Percentiles rank a stretch among this genome's conserved stretches.
phyloP scores from a whole-genome alignment of 2,329 filamentous ascomycete species.

The Chaetothyriales sp. region DNA sequence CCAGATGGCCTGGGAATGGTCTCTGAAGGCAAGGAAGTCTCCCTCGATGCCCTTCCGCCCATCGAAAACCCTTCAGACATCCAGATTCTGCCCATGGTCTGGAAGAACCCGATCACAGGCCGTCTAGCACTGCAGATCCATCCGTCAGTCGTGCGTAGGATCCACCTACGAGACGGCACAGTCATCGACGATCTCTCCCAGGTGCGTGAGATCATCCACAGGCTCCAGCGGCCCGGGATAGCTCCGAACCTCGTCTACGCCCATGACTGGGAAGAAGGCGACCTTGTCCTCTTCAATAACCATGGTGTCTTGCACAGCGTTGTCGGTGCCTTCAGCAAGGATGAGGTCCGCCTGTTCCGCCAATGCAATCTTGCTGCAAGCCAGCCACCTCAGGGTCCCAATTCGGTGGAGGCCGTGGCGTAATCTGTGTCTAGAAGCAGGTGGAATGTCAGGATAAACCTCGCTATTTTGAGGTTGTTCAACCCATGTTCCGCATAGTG shows the following conservation, averaged over 20 bases:
- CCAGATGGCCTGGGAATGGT: conserved; percentile 57
- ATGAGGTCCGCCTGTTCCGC: conserved; percentile 60
- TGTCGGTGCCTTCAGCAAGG: conserved; percentile 55
- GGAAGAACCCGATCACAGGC: conserved; percentile 59
- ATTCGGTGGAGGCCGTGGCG: conserved; percentile 1
- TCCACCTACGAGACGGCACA: conserved; percentile 51
- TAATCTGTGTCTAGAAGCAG: not conserved
- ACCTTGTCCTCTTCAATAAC: conserved; percentile 66
- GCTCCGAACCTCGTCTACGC: conserved; percentile 53
- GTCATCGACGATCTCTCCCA: conserved; percentile 52
- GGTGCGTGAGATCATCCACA: conserved; percentile 56
- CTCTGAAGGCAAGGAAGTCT: conserved; percentile 49
- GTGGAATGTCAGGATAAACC: too few species aligned
- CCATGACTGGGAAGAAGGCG: conserved; percentile 63
- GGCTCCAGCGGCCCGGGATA: conserved; percentile 57
- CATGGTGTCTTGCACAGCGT: conserved; percentile 60
- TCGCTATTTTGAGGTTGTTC: too few species aligned
- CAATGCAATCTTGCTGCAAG: conserved; percentile 68
- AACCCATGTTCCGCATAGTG: too few species aligned
- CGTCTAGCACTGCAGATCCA: conserved; percentile 58
- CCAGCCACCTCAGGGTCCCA: conserved; percentile 39
- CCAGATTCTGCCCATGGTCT: conserved; percentile 59
- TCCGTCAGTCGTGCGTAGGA: conserved; percentile 53
- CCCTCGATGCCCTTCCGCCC: conserved; percentile 44
- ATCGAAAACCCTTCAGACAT: conserved; percentile 48